Base-by-base conservation (phyloP, 495 filamentous ascomycete species). In the Talaromyces ruber region DNA sequence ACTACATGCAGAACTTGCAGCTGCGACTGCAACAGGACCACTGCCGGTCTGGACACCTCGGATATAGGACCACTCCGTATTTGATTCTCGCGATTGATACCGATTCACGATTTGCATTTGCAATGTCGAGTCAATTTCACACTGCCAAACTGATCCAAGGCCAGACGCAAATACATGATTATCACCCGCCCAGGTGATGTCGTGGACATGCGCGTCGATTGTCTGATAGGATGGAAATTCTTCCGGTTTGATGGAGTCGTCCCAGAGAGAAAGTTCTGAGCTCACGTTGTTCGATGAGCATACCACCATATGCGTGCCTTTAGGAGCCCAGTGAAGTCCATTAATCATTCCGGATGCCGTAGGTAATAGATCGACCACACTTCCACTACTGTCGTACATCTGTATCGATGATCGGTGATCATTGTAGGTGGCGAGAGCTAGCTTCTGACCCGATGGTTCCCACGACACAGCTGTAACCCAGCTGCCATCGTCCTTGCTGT, bases 351-450 rank as follows among this genome's bases (percentile, higher is more conserved):
- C 70, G 32, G 79, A 77, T 1, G 79, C 72, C 28, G 78, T 77
- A 0, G 80, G 78, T 12, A 82, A 65, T 26, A 81, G 65, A 58
- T 83, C 81, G 2, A 80, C 71, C 9, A 76, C 78, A 22, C 79
- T 75, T 2, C 89, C 89, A 52, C 85, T 79, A 6, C 79, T 74
- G 11, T 83, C 80, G 76, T 88, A 91, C 72, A 92, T 82, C 62
- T 82, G 84, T 29, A 91, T 84, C 22, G 84, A 80, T 12, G 86
- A 86, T 58, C 83, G 81, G 61, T 78, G 77, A 30, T 86, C 83
- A 25, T 74, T 73, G 29, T 87, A 87, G 50, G 85, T 87, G 30
- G 88, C 87, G 24, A 92, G 77, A 21, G 90, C 90, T 58, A 95
- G 77, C 52, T 82, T 75, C 16, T 81, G 71, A 16, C 91, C 91